A percentile compares a stretch with the other conserved stretches of the same genome.
Evolutionary conservation across 1,284 basidiomycete species (phyloP).

Genomic region (Irpex rosettiformis): DNA sequence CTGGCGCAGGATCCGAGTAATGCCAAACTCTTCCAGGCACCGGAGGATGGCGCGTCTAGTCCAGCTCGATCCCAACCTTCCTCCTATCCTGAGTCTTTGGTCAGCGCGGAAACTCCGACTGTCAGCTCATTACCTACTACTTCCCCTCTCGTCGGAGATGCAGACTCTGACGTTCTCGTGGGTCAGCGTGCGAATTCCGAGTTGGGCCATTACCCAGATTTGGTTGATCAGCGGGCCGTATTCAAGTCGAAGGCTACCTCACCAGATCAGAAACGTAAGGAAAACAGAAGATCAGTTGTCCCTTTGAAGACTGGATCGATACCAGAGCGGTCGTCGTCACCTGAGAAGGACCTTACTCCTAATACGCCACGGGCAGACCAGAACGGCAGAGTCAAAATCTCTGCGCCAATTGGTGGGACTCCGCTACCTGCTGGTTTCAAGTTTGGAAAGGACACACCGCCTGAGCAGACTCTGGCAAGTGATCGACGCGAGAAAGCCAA

Average conservation of each 20-base stretch:
- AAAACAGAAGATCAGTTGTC: slow-evolving; percentile 49
- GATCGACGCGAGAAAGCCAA: slow-evolving; percentile 88
- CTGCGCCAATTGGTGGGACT: slow-evolving; percentile 82
- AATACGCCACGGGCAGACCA: slow-evolving; percentile 32
- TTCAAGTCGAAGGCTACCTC: slow-evolving; percentile 40
- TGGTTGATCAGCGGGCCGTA: slow-evolving; percentile 36
- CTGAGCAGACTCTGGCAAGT: slow-evolving; percentile 36
- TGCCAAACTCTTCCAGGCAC: slow-evolving; percentile 58
- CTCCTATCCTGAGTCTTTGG: slow-evolving; percentile 36
- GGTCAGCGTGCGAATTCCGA: slow-evolving; percentile 70
- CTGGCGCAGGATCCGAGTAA: slow-evolving; percentile 52
- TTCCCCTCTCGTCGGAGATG: slow-evolving; percentile 40
- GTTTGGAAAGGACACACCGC: slow-evolving; percentile 69
- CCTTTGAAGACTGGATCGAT: slow-evolving; percentile 46
- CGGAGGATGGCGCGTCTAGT: slow-evolving; percentile 22
- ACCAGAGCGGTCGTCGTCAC: slow-evolving; percentile 56
- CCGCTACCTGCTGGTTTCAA: slow-evolving; percentile 88
- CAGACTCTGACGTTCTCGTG: slow-evolving; percentile 33
- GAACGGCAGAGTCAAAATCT: slow-evolving; percentile 76
- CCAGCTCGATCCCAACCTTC: slow-evolving; percentile 50
- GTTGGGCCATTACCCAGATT: slow-evolving; percentile 72
- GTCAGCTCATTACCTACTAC: slow-evolving; percentile 52
- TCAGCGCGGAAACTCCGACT: slow-evolving; percentile 46
- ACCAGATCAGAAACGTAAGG: slow-evolving; percentile 53
- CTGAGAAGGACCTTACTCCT: slow-evolving; percentile 44